Conservation (phyloP, 73 alveolate genomes). For the Paramecium biaurelia region DNA sequence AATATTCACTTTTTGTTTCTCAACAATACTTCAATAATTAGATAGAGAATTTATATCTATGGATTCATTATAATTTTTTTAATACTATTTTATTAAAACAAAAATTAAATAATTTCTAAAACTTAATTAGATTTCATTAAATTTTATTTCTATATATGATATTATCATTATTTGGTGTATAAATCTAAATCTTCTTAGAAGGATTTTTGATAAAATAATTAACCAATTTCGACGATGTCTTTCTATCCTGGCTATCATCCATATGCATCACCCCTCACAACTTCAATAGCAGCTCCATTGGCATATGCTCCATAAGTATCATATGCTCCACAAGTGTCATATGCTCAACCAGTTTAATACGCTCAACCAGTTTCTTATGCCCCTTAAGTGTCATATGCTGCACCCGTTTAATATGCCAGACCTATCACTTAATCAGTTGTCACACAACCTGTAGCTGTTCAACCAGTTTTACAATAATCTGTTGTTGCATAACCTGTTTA, state of each 20-base stretch:
- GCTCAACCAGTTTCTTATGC: background rate
- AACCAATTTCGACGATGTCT: background rate
- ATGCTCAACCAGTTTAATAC: background rate
- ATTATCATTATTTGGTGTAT: background rate
- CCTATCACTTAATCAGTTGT: background rate
- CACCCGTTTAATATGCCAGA: background rate
- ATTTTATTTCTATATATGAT: background rate
- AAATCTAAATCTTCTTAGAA: background rate
- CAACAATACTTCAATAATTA: background rate
- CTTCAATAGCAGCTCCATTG: slow-evolving; percentile 5
- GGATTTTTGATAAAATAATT: background rate
- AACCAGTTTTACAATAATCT: background rate
- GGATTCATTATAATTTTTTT: background rate
- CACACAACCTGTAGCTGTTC: background rate
- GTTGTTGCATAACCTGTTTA: background rate
- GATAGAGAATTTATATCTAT: background rate
- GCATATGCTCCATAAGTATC: background rate
- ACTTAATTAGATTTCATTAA: background rate
- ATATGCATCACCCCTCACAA: slow-evolving; percentile 1
- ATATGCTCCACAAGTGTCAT: background rate
- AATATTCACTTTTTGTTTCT: background rate
- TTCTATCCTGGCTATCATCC: slow-evolving; percentile 36
- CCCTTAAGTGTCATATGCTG: background rate
- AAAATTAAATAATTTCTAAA: background rate
- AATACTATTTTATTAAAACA: no score